Evolutionary conservation across 2,329 filamentous ascomycete species (phyloP), one percentile per base, ranked within the genome.

Genomic region (Claviceps quebecensis): DNA sequence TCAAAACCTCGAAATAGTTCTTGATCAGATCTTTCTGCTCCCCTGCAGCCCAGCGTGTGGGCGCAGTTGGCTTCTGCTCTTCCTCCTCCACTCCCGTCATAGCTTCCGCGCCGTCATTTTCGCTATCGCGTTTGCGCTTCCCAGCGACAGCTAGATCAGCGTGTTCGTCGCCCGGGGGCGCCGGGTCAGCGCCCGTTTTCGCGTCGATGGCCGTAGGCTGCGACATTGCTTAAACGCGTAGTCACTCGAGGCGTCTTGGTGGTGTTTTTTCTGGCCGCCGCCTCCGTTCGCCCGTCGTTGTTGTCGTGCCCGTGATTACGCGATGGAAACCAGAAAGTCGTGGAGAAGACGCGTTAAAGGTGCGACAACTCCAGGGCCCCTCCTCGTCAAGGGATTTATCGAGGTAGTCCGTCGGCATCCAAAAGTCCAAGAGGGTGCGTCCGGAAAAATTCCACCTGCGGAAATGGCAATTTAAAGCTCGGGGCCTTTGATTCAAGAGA

Each of bases 81-180:
- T 63, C 58, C 45, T 60, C 57, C 17, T 63, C 58, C 14, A 52
- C 55, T n/a, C 55, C 55, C n/a, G 43, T 55, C 58, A 63, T 65
- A 53, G 57, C 57, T 17, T 60, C 61, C 26, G 60, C 61, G 22
- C 64, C 61, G 52, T 70, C 70, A 57, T 72, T 69, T 53, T 62
- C 68, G 48, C 67, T 64, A 59, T 79, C 76, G 71, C 78, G 78
- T 68, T 82, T 82, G 64, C 78, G 71, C 69, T 82, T 82, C 53
- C 68, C 67, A 26, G 71, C 64, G 37, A 69, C 59, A 50, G 62
- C 60, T 48, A 64, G 59, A 49, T 63, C 63, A 45, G 58, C 59
- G 53, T 61, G 57, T 39, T 65, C 57, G 40, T 54, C 58, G 46
- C 60, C 62, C 47, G 59, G 58, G 23, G 68, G 67, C 55, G 65